A percentile compares a stretch with the other conserved stretches of the same genome.
These are phyloP conservation scores for Apophysomyces trapeziformis DNA, from an alignment of 371 early-diverging fungal species.

Conservation along the genomic window DNA sequence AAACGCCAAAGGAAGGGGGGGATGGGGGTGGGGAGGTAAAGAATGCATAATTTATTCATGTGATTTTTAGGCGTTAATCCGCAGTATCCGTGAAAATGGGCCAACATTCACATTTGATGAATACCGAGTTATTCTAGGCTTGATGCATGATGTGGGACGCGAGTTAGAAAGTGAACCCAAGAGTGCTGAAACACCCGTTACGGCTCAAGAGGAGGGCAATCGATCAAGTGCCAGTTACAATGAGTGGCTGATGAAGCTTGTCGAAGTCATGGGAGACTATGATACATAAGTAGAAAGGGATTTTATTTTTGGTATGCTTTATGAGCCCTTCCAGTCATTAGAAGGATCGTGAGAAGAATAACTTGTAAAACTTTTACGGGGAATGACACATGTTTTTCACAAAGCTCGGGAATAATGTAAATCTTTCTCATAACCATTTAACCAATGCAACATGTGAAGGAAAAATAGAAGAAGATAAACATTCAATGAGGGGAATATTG, in stretches of 20 bases:
- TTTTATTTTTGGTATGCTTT: background rate
- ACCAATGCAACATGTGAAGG: too few species aligned
- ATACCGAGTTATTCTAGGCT: slow-evolving; percentile 46
- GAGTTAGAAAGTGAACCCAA: slow-evolving; percentile 28
- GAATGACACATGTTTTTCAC: slow-evolving; percentile 63
- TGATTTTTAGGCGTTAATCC: slow-evolving; percentile 33
- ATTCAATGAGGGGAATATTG: too few species aligned
- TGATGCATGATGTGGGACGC: slow-evolving; percentile 46
- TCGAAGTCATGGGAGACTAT: slow-evolving; percentile 50
- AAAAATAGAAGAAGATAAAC: too few species aligned
- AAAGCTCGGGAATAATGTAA: background rate
- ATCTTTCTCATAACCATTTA: too few species aligned
- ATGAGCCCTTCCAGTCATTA: too few species aligned
- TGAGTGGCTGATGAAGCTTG: slow-evolving; percentile 51
- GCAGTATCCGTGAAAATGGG: slow-evolving; percentile 46
- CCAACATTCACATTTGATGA: slow-evolving; percentile 56
- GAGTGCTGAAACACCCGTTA: slow-evolving; percentile 14
- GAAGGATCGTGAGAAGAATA: slow-evolving; percentile 60
- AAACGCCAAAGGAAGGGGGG: background rate
- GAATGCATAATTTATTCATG: too few species aligned
- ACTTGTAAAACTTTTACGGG: slow-evolving; percentile 60
- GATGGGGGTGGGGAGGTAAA: too few species aligned
- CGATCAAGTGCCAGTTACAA: slow-evolving; percentile 33
- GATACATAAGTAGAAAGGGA: slow-evolving; percentile 26
- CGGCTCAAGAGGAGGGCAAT: slow-evolving; percentile 17